These are phyloP conservation scores for Brettanomyces bruxellensis DNA, from an alignment of 805 yeast species.

Conservation along the genomic window DNA sequence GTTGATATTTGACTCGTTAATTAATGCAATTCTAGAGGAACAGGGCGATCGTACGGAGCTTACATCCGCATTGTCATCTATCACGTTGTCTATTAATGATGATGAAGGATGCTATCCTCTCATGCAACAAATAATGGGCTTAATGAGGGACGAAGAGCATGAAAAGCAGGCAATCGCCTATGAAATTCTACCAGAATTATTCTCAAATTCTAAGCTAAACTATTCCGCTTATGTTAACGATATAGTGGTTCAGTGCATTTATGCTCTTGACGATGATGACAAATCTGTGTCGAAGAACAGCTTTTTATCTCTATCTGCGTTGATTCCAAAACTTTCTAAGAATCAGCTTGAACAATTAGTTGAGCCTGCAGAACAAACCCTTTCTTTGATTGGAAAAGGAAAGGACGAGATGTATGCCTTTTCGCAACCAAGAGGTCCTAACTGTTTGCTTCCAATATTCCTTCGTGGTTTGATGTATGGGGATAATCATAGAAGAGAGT, in stretches of 20 bases:
- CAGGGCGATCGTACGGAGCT: constrained; percentile 30
- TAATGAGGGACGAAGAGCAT: constrained; percentile 70
- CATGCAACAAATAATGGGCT: constrained; percentile 66
- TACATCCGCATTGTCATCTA: constrained; percentile 50
- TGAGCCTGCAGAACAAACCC: constrained; percentile 69
- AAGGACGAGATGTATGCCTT: constrained; percentile 70
- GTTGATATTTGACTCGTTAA: constrained; percentile 63
- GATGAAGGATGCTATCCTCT: constrained; percentile 79
- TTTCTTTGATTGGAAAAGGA: constrained; percentile 52
- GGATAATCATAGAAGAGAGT: constrained; percentile 69
- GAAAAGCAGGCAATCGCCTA: constrained; percentile 54
- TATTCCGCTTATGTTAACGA: constrained; percentile 68
- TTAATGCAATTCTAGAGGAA: constrained; percentile 43
- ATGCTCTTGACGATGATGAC: constrained; percentile 64
- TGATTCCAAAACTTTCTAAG: constrained; percentile 68
- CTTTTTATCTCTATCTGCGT: constrained; percentile 51
- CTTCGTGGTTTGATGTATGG: constrained; percentile 96
- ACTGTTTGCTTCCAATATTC: constrained; percentile 82
- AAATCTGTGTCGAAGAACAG: constrained; percentile 54
- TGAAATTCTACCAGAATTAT: constrained; percentile 64
- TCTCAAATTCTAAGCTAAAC: constrained; percentile 55
- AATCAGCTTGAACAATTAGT: constrained; percentile 69
- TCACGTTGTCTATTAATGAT: constrained; percentile 64
- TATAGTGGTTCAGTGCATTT: constrained; percentile 60
- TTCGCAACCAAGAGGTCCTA: constrained; percentile 72